These are phyloP conservation scores for Trypanosoma conorhini DNA, from an alignment of 208 protist genomes.

Conservation along the genomic window DNA sequence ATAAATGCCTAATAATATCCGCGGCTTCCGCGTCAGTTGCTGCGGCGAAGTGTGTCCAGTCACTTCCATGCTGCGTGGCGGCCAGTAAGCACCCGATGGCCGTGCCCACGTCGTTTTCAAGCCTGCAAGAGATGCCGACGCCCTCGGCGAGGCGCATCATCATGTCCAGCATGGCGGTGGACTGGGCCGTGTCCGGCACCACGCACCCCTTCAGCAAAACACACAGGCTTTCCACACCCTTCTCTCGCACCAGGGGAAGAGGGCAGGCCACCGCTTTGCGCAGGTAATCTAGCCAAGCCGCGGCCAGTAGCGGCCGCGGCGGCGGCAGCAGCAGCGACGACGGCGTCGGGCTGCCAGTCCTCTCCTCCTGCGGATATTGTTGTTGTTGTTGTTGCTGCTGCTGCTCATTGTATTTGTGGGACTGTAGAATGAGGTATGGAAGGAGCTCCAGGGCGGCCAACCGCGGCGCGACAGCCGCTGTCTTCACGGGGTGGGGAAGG, in stretches of 20 bases:
- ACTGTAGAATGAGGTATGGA: constrained; percentile 25
- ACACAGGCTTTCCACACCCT: constrained; percentile 21
- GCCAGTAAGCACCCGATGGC: constrained; percentile 48
- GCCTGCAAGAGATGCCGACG: constrained; percentile 16
- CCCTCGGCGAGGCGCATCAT: constrained; percentile 19
- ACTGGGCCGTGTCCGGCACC: constrained; percentile 10
- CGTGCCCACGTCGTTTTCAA: constrained; percentile 38
- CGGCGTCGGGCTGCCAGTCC: not conserved
- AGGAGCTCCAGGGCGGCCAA: constrained; percentile 42
- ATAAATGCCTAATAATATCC: constrained; percentile 45
- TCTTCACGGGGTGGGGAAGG: constrained; percentile 60
- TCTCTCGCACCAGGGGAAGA: constrained; percentile 24
- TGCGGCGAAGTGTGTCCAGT: constrained; percentile 54
- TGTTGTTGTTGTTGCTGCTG: constrained; percentile 1
- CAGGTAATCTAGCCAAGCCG: constrained; percentile 30
- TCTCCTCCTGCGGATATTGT: not conserved
- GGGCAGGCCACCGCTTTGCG: constrained; percentile 30
- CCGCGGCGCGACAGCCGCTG: constrained; percentile 36
- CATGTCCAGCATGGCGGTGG: constrained; percentile 22
- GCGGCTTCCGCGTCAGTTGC: constrained; percentile 36
- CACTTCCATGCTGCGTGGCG: constrained; percentile 34
- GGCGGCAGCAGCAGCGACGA: not conserved
- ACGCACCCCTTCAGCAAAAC: constrained; percentile 25
- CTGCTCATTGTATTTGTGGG: not conserved
- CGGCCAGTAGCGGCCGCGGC: constrained; percentile 1